Evolutionary conservation across 2,329 filamentous ascomycete genomes (phyloP).

Genomic region (Xylaria sp.): DNA sequence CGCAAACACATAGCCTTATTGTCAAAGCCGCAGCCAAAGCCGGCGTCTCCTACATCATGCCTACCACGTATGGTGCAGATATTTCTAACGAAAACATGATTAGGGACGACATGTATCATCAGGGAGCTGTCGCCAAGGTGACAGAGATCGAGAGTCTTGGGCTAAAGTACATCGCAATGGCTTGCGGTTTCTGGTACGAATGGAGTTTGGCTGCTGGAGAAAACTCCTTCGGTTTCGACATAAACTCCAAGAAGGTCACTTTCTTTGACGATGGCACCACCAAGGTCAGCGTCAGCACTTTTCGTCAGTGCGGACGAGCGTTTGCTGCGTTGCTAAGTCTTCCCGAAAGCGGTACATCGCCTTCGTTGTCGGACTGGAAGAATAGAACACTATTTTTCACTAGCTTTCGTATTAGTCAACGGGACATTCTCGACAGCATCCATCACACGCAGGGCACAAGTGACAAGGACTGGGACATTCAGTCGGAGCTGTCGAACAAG

Average conservation of each 20-base stretch:
- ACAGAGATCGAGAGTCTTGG: slow-evolving; percentile 17
- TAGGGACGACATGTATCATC: slow-evolving; percentile 39
- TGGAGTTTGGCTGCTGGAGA: slow-evolving; percentile 57
- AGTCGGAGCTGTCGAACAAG: slow-evolving; percentile 56
- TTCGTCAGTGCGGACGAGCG: slow-evolving; percentile 64
- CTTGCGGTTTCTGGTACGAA: slow-evolving; percentile 64
- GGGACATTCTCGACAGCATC: slow-evolving; percentile 70
- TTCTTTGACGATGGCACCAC: slow-evolving; percentile 66
- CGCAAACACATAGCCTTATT: slow-evolving; percentile 60
- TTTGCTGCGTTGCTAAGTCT: slow-evolving; percentile 63
- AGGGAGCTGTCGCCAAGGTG: slow-evolving; percentile 17
- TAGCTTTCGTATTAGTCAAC: slow-evolving; percentile 68
- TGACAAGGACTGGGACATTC: slow-evolving; percentile 69
- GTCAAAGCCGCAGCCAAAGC: slow-evolving; percentile 65
- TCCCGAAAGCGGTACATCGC: slow-evolving; percentile 53
- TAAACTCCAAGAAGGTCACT: slow-evolving; percentile 52
- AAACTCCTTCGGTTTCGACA: slow-evolving; percentile 60
- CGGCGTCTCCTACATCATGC: slow-evolving; percentile 65
- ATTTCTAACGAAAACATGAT: slow-evolving; percentile 52
- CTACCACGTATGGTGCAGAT: slow-evolving; percentile 59
- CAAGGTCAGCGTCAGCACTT: slow-evolving; percentile 67
- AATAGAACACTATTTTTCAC: slow-evolving; percentile 62
- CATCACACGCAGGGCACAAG: slow-evolving; percentile 66
- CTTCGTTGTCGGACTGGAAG: slow-evolving; percentile 55
- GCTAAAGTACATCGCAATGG: slow-evolving; percentile 54